phyloP scores from a whole-genome alignment of 345 rosid genomes.

The Psidium friedrichsthalianum region DNA sequence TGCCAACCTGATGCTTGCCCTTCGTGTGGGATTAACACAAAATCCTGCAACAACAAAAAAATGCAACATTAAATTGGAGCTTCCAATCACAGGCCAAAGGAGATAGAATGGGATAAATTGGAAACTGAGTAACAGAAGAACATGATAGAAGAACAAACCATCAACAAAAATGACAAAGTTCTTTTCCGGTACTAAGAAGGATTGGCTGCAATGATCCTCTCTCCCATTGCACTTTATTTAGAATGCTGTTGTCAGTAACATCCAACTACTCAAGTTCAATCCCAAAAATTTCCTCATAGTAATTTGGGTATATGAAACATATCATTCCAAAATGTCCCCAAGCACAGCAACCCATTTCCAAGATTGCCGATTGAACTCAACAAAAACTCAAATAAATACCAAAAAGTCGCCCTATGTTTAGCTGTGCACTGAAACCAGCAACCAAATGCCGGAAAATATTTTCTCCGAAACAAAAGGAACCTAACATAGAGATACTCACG shows the following conservation, averaged over 20 bases:
- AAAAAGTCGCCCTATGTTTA: fast-evolving
- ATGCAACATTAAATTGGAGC: background rate
- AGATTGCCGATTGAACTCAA: background rate
- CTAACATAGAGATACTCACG: no score
- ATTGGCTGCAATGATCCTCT: background rate
- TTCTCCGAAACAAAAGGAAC: no score
- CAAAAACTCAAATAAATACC: background rate
- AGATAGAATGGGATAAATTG: background rate
- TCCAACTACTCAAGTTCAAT: background rate
- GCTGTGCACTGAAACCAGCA: background rate
- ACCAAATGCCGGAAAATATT: background rate
- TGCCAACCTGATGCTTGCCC: background rate
- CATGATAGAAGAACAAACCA: background rate
- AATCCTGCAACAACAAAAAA: background rate
- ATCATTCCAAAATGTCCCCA: background rate
- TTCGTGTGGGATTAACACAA: background rate
- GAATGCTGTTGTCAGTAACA: background rate
- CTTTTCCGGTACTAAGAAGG: background rate
- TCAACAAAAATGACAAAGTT: background rate
- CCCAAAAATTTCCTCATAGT: background rate
- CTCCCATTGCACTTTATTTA: background rate
- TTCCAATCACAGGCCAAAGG: background rate
- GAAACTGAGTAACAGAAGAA: background rate
- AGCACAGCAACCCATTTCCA: background rate
- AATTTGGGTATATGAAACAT: background rate